Conservation (phyloP, 2,329 filamentous ascomycete species). For the Exophiala phaeomuriformis region DNA sequence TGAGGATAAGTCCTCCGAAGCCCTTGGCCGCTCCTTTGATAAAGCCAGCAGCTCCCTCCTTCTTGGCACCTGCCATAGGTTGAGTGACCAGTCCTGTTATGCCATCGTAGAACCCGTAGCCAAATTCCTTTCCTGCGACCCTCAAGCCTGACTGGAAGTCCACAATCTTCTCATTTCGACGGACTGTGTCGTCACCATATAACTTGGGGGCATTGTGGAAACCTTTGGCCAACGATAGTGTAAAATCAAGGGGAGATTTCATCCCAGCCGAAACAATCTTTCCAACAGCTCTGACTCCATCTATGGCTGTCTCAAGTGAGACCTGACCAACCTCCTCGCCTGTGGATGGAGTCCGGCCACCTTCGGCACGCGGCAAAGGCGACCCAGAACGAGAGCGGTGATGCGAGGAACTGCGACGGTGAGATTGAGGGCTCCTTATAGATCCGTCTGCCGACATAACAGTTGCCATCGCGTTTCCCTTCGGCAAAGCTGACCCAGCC, state of each 20-base stretch:
- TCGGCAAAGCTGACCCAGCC: conserved; percentile 4
- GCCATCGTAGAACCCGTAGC: conserved; percentile 71
- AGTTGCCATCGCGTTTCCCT: conserved; percentile 15
- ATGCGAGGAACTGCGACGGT: conserved; percentile 10
- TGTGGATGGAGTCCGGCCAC: conserved; percentile 12
- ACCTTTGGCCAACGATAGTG: conserved; percentile 71
- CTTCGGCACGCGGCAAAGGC: conserved; percentile 1
- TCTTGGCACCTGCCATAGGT: conserved; percentile 61
- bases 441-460: conserved; percentile 18
- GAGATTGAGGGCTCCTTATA: conserved; percentile 3
- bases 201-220: conserved; percentile 82
- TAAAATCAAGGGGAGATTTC: conserved; percentile 77
- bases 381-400: conserved; percentile 25
- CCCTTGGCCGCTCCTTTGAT: conserved; percentile 77
- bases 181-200: conserved; percentile 76
- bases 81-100: conserved; percentile 74
- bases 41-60: conserved; percentile 59
- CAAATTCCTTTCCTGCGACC: conserved; percentile 71
- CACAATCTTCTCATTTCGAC: conserved; percentile 71
- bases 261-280: conserved; percentile 69
- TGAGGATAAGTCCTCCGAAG: conserved; percentile 70
- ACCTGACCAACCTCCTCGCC: conserved; percentile 32
- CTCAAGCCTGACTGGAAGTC: conserved; percentile 67
- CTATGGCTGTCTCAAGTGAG: conserved; percentile 53
- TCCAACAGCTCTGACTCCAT: conserved; percentile 59